Conservation (phyloP, 2,329 filamentous ascomycete species). For the Calonectria crousiana region DNA sequence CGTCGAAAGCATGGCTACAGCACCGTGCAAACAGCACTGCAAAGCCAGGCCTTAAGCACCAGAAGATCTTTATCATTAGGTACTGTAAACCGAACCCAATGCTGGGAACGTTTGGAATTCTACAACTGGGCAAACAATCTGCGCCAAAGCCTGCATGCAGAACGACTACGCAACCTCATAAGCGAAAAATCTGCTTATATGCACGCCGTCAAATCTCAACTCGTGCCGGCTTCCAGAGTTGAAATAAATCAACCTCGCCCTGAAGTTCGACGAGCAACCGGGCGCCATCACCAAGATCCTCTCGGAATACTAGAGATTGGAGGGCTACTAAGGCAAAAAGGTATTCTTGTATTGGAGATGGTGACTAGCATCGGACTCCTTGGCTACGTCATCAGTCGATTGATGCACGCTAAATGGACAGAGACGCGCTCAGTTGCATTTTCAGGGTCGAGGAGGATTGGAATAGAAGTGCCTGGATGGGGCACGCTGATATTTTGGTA, state of each 20-base stretch:
- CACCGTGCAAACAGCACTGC: constrained; percentile 34
- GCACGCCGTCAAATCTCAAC: constrained; percentile 31
- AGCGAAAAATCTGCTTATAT: constrained; percentile 31
- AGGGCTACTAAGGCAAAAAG: constrained; percentile 72
- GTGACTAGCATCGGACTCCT: constrained; percentile 80
- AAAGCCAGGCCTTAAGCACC: constrained; percentile 28
- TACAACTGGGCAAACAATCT: constrained; percentile 54
- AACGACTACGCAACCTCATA: constrained; percentile 44
- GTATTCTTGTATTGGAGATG: constrained; percentile 78
- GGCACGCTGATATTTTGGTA: constrained; percentile 38
- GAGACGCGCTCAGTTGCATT: constrained; percentile 33
- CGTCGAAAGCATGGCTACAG: constrained; percentile 54
- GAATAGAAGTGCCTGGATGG: constrained; percentile 37
- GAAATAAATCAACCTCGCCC: constrained; percentile 8
- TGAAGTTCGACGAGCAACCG: constrained; percentile 20
- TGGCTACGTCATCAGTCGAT: constrained; percentile 77
- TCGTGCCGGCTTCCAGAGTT: constrained; percentile 29
- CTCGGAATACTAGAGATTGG: constrained; percentile 80
- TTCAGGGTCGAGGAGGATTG: constrained; percentile 28
- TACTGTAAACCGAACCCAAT: constrained; percentile 30
- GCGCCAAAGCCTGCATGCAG: constrained; percentile 50
- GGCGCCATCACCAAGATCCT: constrained; percentile 73
- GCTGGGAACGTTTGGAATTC: constrained; percentile 49
- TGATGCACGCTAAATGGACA: constrained; percentile 50
- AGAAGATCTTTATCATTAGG: constrained; percentile 33